These are phyloP conservation scores for Nicotiana rustica DNA, from an alignment of 305 asterid species.

Conservation along the genomic window DNA sequence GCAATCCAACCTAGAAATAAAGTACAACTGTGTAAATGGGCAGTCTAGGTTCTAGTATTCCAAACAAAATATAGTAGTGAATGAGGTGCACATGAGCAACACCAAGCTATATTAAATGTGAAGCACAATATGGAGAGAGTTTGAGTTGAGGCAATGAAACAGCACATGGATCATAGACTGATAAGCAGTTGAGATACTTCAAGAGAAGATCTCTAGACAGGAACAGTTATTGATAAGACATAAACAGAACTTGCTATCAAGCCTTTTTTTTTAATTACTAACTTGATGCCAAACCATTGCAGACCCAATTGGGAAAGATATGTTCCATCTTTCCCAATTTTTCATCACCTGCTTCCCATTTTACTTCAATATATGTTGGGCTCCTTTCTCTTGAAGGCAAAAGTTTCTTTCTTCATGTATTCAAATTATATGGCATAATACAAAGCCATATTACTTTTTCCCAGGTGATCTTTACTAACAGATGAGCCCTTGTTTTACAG, in stretches of 20 bases:
- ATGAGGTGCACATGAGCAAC: slow-evolving; percentile 3
- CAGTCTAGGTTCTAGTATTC: slow-evolving; percentile 22
- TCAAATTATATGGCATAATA: background rate
- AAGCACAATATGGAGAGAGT: background rate
- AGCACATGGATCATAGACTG: background rate
- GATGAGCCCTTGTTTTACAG: background rate
- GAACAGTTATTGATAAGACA: background rate
- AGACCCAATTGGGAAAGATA: background rate
- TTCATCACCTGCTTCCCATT: background rate
- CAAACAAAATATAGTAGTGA: slow-evolving; percentile 25
- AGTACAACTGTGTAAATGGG: slow-evolving; percentile 28
- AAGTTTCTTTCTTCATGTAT: background rate
- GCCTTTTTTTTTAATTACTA: background rate
- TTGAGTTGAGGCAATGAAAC: slow-evolving; percentile 16
- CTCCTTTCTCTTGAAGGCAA: background rate
- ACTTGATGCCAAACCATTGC: background rate
- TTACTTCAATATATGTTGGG: background rate
- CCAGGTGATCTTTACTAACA: background rate
- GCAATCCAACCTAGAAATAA: slow-evolving; percentile 69
- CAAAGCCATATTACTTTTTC: background rate
- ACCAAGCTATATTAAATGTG: background rate
- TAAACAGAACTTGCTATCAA: background rate
- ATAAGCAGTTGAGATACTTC: slow-evolving; percentile 11
- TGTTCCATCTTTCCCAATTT: background rate
- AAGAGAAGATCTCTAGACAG: background rate